A percentile compares a stretch with the other conserved stretches of the same genome.
phyloP scores from a whole-genome alignment of 495 filamentous ascomycete species.

The Penicillium longicatenatum region DNA sequence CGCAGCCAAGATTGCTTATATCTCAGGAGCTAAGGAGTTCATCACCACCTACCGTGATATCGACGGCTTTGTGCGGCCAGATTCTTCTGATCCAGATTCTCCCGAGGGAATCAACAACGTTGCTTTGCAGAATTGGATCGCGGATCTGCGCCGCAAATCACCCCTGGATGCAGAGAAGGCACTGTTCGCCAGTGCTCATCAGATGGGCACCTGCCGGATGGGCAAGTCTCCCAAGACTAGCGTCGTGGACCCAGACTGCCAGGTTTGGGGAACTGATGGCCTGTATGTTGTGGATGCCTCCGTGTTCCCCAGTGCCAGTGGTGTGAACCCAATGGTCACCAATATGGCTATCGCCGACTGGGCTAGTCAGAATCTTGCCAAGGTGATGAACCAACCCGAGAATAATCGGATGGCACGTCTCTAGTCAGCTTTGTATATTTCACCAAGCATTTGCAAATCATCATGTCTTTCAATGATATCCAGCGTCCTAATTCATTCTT shows the following conservation, averaged over 20 bases:
- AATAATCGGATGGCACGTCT: constrained; percentile 4
- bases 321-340: constrained; percentile 94
- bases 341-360: constrained; percentile 76
- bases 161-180: constrained; percentile 46
- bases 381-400: constrained; percentile 21
- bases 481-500: background rate
- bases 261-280: constrained; percentile 73
- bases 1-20: constrained; percentile 72
- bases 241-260: constrained; percentile 74
- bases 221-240: constrained; percentile 55
- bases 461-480: background rate
- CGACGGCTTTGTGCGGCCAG: constrained; percentile 64
- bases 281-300: constrained; percentile 85
- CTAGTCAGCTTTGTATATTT: background rate
- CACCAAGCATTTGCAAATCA: background rate
- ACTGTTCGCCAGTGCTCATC: constrained; percentile 71
- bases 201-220: constrained; percentile 93
- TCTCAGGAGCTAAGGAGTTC: constrained; percentile 78
- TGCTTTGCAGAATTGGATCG: constrained; percentile 68
- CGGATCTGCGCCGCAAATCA: constrained; percentile 57
- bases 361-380: constrained; percentile 42
- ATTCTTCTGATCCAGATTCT: constrained; percentile 31
- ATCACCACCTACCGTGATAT: constrained; percentile 60
- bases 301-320: constrained; percentile 85
- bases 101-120: constrained; percentile 63